Evolutionary conservation across 805 yeast species (phyloP), one percentile per base, ranked within the genome.

Genomic region (Starmerella roubikii): DNA sequence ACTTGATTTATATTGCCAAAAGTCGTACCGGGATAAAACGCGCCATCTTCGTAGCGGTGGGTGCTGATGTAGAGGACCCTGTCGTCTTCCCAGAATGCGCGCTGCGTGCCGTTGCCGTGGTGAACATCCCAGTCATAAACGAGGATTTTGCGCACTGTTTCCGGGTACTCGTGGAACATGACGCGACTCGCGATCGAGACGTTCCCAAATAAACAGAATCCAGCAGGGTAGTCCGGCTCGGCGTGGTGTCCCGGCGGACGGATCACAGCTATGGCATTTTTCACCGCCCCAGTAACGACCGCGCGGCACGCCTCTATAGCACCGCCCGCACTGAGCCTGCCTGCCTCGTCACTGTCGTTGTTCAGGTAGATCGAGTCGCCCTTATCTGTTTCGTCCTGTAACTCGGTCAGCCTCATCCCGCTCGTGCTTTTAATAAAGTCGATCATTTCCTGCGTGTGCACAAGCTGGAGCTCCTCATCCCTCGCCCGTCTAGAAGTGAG

Each of bases 201-300:
- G 54, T 91, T 91, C 45, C 93, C 80, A 56, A 91, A 91, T 33
- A 91, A 65, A 62, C 98, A 91, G 57, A 91, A 91, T 12, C 99
- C 99, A 34, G 95, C 97, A 0, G 98, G 93, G 13, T 85, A 66
- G 49, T 83, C 91, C 2, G 99, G 98, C 55, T 93, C 99, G 1
- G 98, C 97, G 56, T 91, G 99, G 62, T 91, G 99, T 6, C 99
- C 99, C 0, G 99, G 99, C 1, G 99, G 99, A 48, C 99, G 73
- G 13, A 91, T 94, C 7, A 91, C 82, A 0, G 98, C 99, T 35
- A 91, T 55, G 0, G 96, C 77, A 56, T 91, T 91, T 54, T 84
- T 84, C 23, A 88, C 97, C 40, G 69, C 65, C 3, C 94, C 93
- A 56, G 86, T 96, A 9, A 91, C 80, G 17, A 91, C 97, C 0